Evolutionary conservation across 768 basidiomycete species (phyloP), one percentile per base, ranked within the genome.

Genomic region (Amanita fuliginea): DNA sequence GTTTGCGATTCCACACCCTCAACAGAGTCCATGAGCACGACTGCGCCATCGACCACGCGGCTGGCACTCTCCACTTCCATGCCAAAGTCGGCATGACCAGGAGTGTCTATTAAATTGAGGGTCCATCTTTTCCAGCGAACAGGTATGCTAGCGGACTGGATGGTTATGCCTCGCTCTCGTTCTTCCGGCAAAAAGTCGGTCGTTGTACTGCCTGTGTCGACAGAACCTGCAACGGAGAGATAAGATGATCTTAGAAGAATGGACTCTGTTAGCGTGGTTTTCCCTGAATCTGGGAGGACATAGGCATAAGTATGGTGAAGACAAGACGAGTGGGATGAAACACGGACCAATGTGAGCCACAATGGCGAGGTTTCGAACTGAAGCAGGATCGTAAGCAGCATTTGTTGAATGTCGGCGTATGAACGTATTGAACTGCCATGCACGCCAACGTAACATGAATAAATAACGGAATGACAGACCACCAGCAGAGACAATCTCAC

Each of bases 11-110:
- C 90, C 4, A 93, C 90, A 6, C 90, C 90, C 65, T 93, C 90
- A 0, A 94, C 90, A 0, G 89, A 86, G 64, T 94, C 90, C 39
- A 94, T 78, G 28, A 94, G 65, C 26, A 94, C 86, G 24, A 94
- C 81, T 13, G 89, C 90, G 49, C 90, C 91, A 54, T 94, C 90
- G 3, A 92, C 79, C 13, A 94, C 84, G 24, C 90, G 80, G 59
- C 89, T 92, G 6, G 91, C 91, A 58, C 89, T 87, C 65, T 93
- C 91, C 22, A 94, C 91, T 59, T 94, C 90, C 89, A 93, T 92
- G n/a, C 90, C 90, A 65, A 94, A 94, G 62, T 94, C 90, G 4
- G 88, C 91, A 65, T 94, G 90, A 32, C 90, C 90, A 13, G 90
- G 90, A 3, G 90, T 93, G 58, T 94, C 91, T 41, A 93, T 81